Evolutionary conservation across 805 yeast species (phyloP).

Genomic region (Lipomyces chichibuensis): DNA sequence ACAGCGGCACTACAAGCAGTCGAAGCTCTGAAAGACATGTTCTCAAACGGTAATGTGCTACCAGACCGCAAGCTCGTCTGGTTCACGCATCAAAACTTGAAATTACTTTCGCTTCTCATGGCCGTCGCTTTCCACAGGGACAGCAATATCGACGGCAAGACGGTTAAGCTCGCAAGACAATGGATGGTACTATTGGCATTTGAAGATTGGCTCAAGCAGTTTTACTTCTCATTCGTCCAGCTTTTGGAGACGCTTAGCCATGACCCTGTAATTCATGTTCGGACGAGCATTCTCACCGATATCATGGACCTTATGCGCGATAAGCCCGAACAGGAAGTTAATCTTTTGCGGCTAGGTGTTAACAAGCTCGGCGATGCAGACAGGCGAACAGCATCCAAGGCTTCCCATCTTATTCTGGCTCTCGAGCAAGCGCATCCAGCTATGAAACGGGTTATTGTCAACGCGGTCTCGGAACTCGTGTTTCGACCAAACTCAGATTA

Average conservation of each 20-base stretch:
- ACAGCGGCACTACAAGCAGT: slow-evolving; percentile 90
- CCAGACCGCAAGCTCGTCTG: slow-evolving; percentile 74
- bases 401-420: slow-evolving; percentile 77
- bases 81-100: slow-evolving; percentile 67
- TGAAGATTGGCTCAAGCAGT: slow-evolving; percentile 83
- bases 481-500: slow-evolving; percentile 74
- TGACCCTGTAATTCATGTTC: slow-evolving; percentile 87
- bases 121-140: slow-evolving; percentile 44
- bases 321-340: slow-evolving; percentile 97
- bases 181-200: slow-evolving; percentile 76
- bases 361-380: slow-evolving; percentile 94
- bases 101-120: slow-evolving; percentile 9
- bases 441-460: slow-evolving; percentile 81
- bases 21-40: slow-evolving; percentile 85
- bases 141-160: slow-evolving; percentile 40
- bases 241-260: slow-evolving; percentile 79
- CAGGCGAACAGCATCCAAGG: slow-evolving; percentile 84
- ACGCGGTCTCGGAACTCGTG: slow-evolving; percentile 77
- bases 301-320: slow-evolving; percentile 77
- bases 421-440: slow-evolving; percentile 92
- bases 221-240: slow-evolving; percentile 74
- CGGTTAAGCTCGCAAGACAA: slow-evolving; percentile 45
- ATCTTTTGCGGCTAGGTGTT: slow-evolving; percentile 82
- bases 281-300: slow-evolving; percentile 73
- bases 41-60: slow-evolving; percentile 80